Evolutionary conservation across 805 yeast genomes (phyloP), one percentile per base, ranked within the genome.

Genomic region (Saccharomycopsis malanga): DNA sequence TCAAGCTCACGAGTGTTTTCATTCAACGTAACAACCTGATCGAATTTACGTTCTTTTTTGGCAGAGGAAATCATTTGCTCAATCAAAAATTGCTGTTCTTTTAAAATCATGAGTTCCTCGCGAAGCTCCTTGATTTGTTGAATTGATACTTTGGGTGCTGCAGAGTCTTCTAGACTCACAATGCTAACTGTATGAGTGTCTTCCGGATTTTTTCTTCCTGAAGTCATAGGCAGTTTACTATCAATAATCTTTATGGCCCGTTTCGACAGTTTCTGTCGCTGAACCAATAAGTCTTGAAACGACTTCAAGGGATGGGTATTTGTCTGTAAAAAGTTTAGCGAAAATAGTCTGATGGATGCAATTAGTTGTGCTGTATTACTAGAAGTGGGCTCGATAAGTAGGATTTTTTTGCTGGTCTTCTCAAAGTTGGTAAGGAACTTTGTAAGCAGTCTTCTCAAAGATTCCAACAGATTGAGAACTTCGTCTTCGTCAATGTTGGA

Each of bases 21-120:
- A 30, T 73, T 74, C 48, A 91, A 65, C 1, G 84, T 71, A 9
- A 65, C 67, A 37, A 87, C 63, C 59, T 86, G 96, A 48, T 88
- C 96, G 58, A 87, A 86, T 53, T 78, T 76, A 38, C 97, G 66
- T 44, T 74, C 78, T 54, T 71, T 72, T 50, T 81, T 84, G 32
- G 81, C 77, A 12, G 72, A 77, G 2, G 71, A 69, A 23, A 85
- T 73, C 74, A 82, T 76, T 14, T 77, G 71, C 49, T 77, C 76
- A 2, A 91, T 79, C 51, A 91, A 63, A 55, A 76, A 89, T 55
- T 72, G 71, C 57, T 89, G 98, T 59, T 89, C 98, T 51, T 82
- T 82, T 58, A 87, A 64, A 9, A 91, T 96, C 83, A 89, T 84
- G 49, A 89, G 64, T 54, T 83, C 81, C 54, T 87, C 91, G 39